These are phyloP conservation scores for Sapria himalayana DNA, from an alignment of 345 rosid genomes.

Conservation along the genomic window DNA sequence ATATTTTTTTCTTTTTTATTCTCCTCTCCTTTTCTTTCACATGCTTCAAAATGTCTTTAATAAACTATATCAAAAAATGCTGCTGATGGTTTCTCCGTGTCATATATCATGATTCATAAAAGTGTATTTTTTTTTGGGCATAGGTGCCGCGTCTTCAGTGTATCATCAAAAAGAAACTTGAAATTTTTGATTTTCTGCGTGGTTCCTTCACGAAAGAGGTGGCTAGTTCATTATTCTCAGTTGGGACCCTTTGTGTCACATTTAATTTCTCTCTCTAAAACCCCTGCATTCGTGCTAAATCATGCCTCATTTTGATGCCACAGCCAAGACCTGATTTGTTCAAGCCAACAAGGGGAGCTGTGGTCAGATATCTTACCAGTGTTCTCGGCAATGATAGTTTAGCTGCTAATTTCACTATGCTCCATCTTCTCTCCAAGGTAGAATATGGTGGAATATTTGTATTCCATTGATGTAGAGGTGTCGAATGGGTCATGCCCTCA, in stretches of 20 bases:
- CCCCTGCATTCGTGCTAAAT: neutral
- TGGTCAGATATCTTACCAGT: conserved; percentile 42
- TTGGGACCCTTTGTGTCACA: neutral
- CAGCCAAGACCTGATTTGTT: conserved; percentile 40
- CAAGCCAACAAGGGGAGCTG: conserved; percentile 40
- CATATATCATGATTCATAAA: too few relatives aligned
- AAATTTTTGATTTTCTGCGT: conserved; percentile 30
- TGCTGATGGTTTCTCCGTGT: too few relatives aligned
- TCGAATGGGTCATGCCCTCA: too few relatives aligned
- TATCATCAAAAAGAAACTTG: conserved; percentile 60
- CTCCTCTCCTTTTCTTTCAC: too few relatives aligned
- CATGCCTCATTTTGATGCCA: conserved; percentile 7
- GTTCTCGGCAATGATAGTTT: conserved; percentile 64
- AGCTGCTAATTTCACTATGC: conserved; percentile 45
- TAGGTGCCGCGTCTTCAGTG: conserved; percentile 89
- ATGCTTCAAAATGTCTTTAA: too few relatives aligned
- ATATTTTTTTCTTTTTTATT: too few relatives aligned
- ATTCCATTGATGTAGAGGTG: too few relatives aligned
- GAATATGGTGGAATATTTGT: too few relatives aligned
- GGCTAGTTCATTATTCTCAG: conserved; percentile 2
- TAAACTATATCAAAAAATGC: too few relatives aligned
- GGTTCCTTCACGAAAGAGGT: conserved; percentile 39
- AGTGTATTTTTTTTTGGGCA: conserved; percentile 6
- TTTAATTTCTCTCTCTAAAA: neutral
- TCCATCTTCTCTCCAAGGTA: conserved; percentile 79